These are phyloP conservation scores for Suillus clintonianus DNA, from an alignment of 768 basidiomycete species.

Conservation along the genomic window DNA sequence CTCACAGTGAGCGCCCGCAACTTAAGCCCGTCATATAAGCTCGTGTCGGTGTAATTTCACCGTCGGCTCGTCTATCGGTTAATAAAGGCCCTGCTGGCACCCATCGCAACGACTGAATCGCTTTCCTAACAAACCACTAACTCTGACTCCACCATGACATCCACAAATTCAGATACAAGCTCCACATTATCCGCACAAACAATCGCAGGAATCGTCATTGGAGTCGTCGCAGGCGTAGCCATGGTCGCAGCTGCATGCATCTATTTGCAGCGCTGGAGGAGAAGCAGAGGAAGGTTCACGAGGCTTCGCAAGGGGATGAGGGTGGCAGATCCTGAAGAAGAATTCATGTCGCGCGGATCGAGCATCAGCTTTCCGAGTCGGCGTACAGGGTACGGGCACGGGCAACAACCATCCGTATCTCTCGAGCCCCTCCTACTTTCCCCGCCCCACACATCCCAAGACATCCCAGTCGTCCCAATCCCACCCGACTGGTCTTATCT, in stretches of 20 bases:
- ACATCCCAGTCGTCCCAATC: slow-evolving; percentile 6
- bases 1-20: not conserved
- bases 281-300: slow-evolving; percentile 13
- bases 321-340: not conserved
- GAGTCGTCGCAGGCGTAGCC: slow-evolving; percentile 12
- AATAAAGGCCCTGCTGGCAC: not conserved
- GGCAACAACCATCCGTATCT: slow-evolving; percentile 17
- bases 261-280: slow-evolving; percentile 13
- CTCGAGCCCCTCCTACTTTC: slow-evolving; percentile 23
- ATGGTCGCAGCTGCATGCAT: slow-evolving; percentile 14
- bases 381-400: slow-evolving; percentile 2
- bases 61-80: not conserved
- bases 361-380: not conserved
- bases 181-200: slow-evolving; percentile 9
- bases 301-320: slow-evolving; percentile 12
- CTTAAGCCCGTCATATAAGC: not conserved
- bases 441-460: slow-evolving; percentile 3
- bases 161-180: not conserved
- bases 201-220: slow-evolving; percentile 25
- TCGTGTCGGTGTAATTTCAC: not conserved
- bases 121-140: not conserved
- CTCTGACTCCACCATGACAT: not conserved
- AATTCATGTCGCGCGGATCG: not conserved
- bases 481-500: not conserved
- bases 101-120: too few relatives aligned